Conservation (phyloP, 2,329 filamentous ascomycete species). For the Fusarium domesticum region DNA sequence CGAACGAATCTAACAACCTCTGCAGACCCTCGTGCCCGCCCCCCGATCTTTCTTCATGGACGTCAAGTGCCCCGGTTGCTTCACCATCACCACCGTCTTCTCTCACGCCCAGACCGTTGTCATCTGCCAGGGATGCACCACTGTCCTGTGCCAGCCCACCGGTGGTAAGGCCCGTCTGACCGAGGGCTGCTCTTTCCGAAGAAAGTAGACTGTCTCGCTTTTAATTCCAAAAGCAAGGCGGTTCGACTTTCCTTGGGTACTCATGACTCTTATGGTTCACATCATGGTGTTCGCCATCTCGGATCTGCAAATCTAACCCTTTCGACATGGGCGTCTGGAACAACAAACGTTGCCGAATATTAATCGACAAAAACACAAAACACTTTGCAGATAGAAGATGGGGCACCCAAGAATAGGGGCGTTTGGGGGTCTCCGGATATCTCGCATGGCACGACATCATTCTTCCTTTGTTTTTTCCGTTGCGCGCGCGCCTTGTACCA, state of each 20-base stretch:
- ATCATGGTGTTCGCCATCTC: conserved; percentile 51
- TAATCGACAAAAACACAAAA: conserved; percentile 34
- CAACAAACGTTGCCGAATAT: conserved; percentile 45
- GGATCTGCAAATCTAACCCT: conserved; percentile 54
- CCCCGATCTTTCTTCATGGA: conserved; percentile 99
- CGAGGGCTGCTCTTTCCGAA: conserved; percentile 99
- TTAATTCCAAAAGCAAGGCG: conserved; percentile 25
- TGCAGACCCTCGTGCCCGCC: conserved; percentile 84
- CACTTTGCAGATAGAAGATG: conserved; percentile 70
- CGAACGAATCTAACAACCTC: conserved; percentile 22
- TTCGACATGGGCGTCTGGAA: conserved; percentile 51
- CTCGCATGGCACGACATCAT: conserved; percentile 61
- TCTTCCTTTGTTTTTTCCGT: conserved; percentile 46
- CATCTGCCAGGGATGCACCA: conserved; percentile 99
- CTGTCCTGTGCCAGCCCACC: conserved; percentile 98
- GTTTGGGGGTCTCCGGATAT: conserved; percentile 77
- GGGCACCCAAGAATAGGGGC: conserved; percentile 62
- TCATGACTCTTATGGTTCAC: conserved; percentile 50
- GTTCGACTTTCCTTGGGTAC: conserved; percentile 47
- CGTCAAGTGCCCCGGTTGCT: conserved; percentile 99
- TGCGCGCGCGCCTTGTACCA: conserved; percentile 43
- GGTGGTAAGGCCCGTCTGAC: conserved; percentile 98
- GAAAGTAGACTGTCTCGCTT: conserved; percentile 76
- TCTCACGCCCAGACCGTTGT: conserved; percentile 99
- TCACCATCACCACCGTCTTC: conserved; percentile 99